Percentiles rank a stretch among this genome's conserved stretches.
These are phyloP conservation scores for Purpureocillium takamizusanense DNA, from an alignment of 2,329 filamentous ascomycete genomes.

Conservation along the genomic window DNA sequence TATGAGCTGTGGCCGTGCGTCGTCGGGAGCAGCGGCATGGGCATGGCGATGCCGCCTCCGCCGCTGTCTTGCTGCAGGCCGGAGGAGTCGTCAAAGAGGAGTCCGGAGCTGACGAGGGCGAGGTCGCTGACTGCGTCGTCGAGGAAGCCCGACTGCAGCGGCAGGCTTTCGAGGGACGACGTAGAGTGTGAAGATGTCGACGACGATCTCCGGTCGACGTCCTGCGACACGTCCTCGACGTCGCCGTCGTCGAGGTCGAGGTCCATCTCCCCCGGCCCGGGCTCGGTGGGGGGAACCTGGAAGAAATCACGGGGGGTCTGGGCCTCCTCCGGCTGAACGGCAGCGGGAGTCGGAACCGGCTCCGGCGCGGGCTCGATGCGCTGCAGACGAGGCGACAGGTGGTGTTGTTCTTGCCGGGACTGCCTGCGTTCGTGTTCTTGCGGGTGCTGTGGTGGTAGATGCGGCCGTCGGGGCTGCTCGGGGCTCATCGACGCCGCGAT, in stretches of 20 bases:
- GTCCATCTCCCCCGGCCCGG: conserved; percentile 7
- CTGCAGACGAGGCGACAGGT: not conserved
- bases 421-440: not conserved
- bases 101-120: not conserved
- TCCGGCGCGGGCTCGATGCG: not conserved
- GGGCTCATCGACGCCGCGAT: conserved; percentile 7
- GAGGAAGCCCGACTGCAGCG: not conserved
- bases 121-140: not conserved
- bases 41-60: conserved; percentile 13
- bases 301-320: not conserved
- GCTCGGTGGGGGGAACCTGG: conserved; percentile 4
- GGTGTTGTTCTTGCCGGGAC: conserved; percentile 1
- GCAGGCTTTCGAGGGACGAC: conserved; percentile 6
- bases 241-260: conserved; percentile 13
- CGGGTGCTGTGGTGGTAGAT: not conserved
- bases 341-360: not conserved
- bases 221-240: conserved; percentile 10
- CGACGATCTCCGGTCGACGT: conserved; percentile 11
- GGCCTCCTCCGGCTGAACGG: no score
- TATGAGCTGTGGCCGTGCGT: conserved; percentile 25
- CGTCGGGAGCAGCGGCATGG: conserved; percentile 19
- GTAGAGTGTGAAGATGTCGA: conserved; percentile 9
- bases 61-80: no score
- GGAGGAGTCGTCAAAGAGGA: not conserved
- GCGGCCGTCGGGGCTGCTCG: not conserved